Base-by-base conservation (phyloP, 1,139 yeast genomes). In the Hyphopichia burtonii region DNA sequence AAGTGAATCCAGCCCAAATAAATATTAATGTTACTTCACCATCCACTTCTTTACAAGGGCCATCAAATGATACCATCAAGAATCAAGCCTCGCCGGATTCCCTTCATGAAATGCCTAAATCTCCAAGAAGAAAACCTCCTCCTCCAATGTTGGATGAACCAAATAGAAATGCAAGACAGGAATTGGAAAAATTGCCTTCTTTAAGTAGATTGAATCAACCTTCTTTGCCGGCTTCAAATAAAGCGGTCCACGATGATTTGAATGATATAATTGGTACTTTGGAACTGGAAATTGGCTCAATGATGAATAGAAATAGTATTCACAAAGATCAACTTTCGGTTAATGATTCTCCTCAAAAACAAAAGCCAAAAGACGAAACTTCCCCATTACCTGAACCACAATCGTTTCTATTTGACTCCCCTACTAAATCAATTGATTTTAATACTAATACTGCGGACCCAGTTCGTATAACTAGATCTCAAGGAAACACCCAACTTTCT, bases 371-470 rank as follows among this genome's bases (percentile, higher is more conserved):
- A n/a, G 18, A 30, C n/a, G 34, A 38, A 34, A 25, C 37, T n/a
- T 38, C 41, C 2, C 41, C 41, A 18, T 28, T 38, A 15, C 41
- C 41, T 11, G 41, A 38, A 5, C 41, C 41, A 12, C 41, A 38
- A 19, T 32, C 34, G 9, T 38, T 38, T 22, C 30, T 38, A 15
- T 38, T 38, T 15, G 14, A 28, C 5, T 38, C 41, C 4, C 41
- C 41, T 4, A 38, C 41, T 9, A 38, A 38, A 12, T 38, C 41
- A 12, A 27, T 38, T 8, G 20, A 2, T 11, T 38, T 31, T 23
- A 14, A n/a, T 11, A 16, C 31, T 2, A 36, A 38, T 27, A n/a
- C 22, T 5, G 22, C 17, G 4, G 36, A 33, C 20, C 36, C 36
- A 3, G 17, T 33, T 12, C 15, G 17, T 3, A 33, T 33, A 4